phyloP scores from a whole-genome alignment of 495 filamentous ascomycete species.

The Penicillium lagena region DNA sequence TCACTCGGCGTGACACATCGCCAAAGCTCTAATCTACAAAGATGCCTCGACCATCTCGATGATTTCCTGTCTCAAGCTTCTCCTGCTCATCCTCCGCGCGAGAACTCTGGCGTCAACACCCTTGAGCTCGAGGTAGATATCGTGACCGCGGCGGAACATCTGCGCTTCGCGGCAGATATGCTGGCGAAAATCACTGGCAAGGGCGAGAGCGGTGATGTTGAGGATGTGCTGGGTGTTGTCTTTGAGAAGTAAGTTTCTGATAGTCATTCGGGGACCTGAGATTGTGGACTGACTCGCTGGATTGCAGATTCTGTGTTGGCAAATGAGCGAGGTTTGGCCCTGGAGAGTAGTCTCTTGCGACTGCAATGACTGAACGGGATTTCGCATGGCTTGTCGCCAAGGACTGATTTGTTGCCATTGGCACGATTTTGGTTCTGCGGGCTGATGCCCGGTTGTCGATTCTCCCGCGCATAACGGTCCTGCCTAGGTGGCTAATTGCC shows the following conservation, averaged over 20 bases:
- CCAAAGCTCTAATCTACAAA: conserved; percentile 72
- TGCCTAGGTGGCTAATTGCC: no score
- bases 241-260: conserved; percentile 76
- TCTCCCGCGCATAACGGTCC: background rate
- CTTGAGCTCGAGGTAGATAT: conserved; percentile 57
- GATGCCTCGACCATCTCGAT: conserved; percentile 62
- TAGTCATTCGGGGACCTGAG: background rate
- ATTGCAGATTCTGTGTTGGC: conserved; percentile 60
- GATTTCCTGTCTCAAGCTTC: conserved; percentile 52
- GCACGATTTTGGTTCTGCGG: background rate
- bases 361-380: no score
- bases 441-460: conserved; percentile 4
- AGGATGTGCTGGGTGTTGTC: conserved; percentile 93
- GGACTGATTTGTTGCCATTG: background rate
- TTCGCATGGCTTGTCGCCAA: no score
- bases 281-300: conserved; percentile 15
- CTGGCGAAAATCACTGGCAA: conserved; percentile 83
- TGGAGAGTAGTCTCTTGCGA: background rate
- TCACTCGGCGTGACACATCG: conserved; percentile 86
- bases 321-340: conserved; percentile 38
- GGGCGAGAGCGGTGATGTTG: conserved; percentile 84
- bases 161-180: conserved; percentile 73
- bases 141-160: conserved; percentile 87
- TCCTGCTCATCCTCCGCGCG: background rate
- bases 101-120: conserved; percentile 1